Evolutionary conservation across 2,329 filamentous ascomycete species (phyloP).

Genomic region (Elsinoe arachidis): DNA sequence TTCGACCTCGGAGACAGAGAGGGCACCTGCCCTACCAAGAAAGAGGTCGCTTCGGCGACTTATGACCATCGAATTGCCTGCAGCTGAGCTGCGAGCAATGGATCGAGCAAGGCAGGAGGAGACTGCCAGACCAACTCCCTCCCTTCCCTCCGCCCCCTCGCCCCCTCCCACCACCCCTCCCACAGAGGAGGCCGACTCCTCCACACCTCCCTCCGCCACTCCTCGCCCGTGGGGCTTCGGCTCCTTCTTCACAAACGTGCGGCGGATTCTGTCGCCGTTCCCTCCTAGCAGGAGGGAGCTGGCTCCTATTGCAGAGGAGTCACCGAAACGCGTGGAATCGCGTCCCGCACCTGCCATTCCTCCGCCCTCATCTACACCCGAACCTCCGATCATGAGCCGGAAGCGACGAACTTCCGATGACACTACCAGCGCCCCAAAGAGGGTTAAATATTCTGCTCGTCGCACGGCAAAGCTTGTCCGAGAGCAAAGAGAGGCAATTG

Average conservation of each 20-base stretch:
- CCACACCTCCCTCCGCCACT: not conserved
- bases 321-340: not conserved
- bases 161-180: not conserved
- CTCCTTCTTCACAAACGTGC: not conserved
- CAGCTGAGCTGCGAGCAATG: not conserved
- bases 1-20: conserved; percentile 6
- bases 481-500: conserved; percentile 3
- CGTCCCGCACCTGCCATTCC: not conserved
- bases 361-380: not conserved
- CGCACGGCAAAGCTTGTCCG: not conserved
- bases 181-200: not conserved
- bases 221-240: conserved; percentile 8
- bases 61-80: conserved; percentile 11
- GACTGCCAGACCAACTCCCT: conserved; percentile 3
- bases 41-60: conserved; percentile 13
- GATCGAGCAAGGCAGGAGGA: conserved; percentile 8
- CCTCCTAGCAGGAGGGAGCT: conserved; percentile 8
- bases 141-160: not conserved
- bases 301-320: conserved; percentile 6
- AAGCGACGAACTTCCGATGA: conserved; percentile 4
- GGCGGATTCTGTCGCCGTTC: conserved; percentile 11
- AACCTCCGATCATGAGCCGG: not conserved
- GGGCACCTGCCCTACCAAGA: not conserved
- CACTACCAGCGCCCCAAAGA: conserved; percentile 8
- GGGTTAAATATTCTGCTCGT: conserved; percentile 1